Evolutionary conservation across 2,329 filamentous ascomycete genomes (phyloP), one percentile per base, ranked within the genome.

Genomic region (Canariomyces notabilis): DNA sequence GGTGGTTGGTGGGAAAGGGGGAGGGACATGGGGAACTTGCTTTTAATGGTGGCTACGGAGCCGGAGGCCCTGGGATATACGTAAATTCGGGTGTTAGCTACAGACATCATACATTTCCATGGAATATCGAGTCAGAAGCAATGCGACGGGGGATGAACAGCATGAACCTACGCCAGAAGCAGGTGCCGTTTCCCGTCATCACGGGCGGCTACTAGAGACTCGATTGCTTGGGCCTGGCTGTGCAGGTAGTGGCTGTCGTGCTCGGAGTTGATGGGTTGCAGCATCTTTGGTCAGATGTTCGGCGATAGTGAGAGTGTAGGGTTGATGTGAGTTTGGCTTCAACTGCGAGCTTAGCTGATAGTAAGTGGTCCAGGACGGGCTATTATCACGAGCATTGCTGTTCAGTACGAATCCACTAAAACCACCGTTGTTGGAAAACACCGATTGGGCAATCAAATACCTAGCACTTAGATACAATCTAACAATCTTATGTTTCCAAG

Each of bases 11-110:
- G 29, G 29, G 6, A 16, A 1, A 5, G 23, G 23, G 23, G 37
- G 5, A 22, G 12, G 4, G 29, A 11, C 3, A 2, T 42, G 2
- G 7, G 18, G 4, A 6, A 37, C 49, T 52, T 51, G 46, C 56
- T 51, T 31, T 59, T 59, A 51, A 59, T 59, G 44, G 57, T 58
- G 37, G 57, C 57, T 37, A 59, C 57, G 2, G 57, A 59, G 40
- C 57, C 57, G 3, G 57, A 59, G 6, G 57, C 57, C 3, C 56
- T 58, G 35, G n/a, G 15, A 9, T 7, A 6, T 14, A 18, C 40
- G n/a, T n/a, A n/a, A n/a, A n/a, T n/a, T n/a, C n/a, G n/a, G n/a
- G n/a, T n/a, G n/a, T n/a, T n/a, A n/a, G n/a, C n/a, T n/a, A n/a
- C n/a, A n/a, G n/a, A n/a, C n/a, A n/a, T n/a, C n/a, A n/a, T n/a